These are phyloP conservation scores for Termitomyces sp. DNA, from an alignment of 768 basidiomycete species.

Conservation along the genomic window DNA sequence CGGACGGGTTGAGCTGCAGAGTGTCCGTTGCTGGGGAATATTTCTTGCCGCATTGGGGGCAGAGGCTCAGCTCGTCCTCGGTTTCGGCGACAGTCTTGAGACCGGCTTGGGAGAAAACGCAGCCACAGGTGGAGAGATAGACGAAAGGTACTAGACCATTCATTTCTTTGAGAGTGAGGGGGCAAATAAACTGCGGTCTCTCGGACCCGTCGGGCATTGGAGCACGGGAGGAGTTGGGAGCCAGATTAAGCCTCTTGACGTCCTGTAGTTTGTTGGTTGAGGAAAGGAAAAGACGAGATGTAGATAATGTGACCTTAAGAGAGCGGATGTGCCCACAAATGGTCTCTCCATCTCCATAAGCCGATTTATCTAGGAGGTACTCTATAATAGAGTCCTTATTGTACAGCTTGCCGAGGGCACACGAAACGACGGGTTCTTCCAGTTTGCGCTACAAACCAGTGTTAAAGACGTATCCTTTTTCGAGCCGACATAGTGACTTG, in stretches of 20 bases:
- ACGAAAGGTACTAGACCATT: conserved; percentile 86
- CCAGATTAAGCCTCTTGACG: conserved; percentile 77
- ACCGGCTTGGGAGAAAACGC: conserved; percentile 84
- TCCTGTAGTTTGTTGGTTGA: conserved; percentile 45
- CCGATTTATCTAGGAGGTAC: conserved; percentile 74
- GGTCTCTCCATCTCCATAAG: conserved; percentile 86
- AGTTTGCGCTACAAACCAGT: conserved; percentile 57
- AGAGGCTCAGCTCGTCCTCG: conserved; percentile 43
- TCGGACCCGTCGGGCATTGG: conserved; percentile 37
- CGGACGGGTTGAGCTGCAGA: conserved; percentile 60
- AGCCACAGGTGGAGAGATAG: conserved; percentile 81
- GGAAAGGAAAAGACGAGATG: neutral
- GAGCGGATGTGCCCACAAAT: conserved; percentile 58
- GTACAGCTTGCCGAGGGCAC: conserved; percentile 89
- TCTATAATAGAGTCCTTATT: conserved; percentile 95
- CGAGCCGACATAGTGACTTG: conserved; percentile 22
- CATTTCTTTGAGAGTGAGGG: conserved; percentile 92
- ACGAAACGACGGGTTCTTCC: conserved; percentile 85
- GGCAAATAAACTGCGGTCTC: conserved; percentile 77
- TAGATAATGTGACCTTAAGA: conserved; percentile 60
- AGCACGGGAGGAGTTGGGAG: conserved; percentile 55
- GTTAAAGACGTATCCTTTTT: conserved; percentile 47
- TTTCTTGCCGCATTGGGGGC: conserved; percentile 73
- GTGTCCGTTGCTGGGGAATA: conserved; percentile 55
- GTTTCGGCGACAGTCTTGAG: conserved; percentile 55